Percentiles rank a stretch among this genome's conserved stretches.
Evolutionary conservation across 495 filamentous ascomycete genomes (phyloP).

Genomic region (Penicillium chermesinum): DNA sequence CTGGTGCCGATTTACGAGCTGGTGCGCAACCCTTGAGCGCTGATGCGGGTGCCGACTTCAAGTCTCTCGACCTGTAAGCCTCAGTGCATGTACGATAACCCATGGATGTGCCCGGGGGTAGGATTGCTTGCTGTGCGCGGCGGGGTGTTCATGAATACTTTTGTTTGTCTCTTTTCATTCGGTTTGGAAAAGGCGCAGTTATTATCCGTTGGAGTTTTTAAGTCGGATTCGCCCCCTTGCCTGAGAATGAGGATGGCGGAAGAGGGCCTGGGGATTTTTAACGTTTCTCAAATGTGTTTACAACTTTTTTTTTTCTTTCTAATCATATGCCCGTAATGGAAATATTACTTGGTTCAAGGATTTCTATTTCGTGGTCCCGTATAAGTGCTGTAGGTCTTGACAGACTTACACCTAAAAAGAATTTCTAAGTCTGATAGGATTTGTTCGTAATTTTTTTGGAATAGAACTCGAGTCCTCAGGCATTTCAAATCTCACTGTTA

Average conservation of each 20-base stretch:
- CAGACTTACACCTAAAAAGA: too few species aligned
- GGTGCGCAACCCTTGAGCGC: slow-evolving; percentile 62
- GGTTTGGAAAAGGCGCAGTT: slow-evolving; percentile 31
- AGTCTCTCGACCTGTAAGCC: slow-evolving; percentile 43
- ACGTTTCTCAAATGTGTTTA: slow-evolving; percentile 21
- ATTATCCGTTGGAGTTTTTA: slow-evolving; percentile 25
- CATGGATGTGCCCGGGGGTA: slow-evolving; percentile 12
- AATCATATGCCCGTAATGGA: slow-evolving; percentile 24
- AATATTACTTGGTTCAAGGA: slow-evolving; percentile 4
- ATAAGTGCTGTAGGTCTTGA: too few species aligned
- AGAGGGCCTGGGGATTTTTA: slow-evolving; percentile 5
- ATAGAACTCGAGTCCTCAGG: too few species aligned
- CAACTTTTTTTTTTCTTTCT: slow-evolving; percentile 9
- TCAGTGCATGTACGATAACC: slow-evolving; percentile 27
- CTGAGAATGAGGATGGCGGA: slow-evolving; percentile 11
- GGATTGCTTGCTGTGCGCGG: slow-evolving; percentile 2
- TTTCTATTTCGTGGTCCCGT: background rate
- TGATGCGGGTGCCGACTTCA: slow-evolving; percentile 49
- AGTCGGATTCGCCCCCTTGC: slow-evolving; percentile 16
- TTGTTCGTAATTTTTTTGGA: too few species aligned
- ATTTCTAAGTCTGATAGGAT: too few species aligned
- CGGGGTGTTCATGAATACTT: slow-evolving; percentile 27
- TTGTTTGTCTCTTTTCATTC: slow-evolving; percentile 12
- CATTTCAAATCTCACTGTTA: too few species aligned
- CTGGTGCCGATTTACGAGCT: slow-evolving; percentile 35